Evolutionary conservation across 2,329 filamentous ascomycete genomes (phyloP).

Genomic region (Paraphaeosphaeria minitans): DNA sequence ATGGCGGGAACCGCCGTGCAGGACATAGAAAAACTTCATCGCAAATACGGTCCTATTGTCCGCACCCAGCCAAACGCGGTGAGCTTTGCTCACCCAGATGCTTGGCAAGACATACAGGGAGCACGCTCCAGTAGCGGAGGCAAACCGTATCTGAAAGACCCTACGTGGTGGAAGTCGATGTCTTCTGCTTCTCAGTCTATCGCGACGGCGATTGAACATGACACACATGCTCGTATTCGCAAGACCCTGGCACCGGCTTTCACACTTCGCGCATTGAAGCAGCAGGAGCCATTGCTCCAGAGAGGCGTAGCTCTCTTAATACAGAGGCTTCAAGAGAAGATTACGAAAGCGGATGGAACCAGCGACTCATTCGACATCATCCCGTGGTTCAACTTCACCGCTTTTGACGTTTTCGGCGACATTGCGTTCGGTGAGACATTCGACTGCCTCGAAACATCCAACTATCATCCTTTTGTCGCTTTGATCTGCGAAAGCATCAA

Average conservation of each 20-base stretch:
- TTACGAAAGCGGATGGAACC: not conserved
- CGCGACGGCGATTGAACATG: constrained; percentile 5
- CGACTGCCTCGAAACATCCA: constrained; percentile 24
- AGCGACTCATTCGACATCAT: constrained; percentile 3
- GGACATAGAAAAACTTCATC: constrained; percentile 8
- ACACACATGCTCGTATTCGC: constrained; percentile 9
- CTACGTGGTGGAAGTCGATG: constrained; percentile 8
- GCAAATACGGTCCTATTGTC: constrained; percentile 12
- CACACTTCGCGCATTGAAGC: constrained; percentile 8
- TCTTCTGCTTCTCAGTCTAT: not conserved
- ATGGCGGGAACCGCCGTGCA: constrained; percentile 8
- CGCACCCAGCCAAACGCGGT: constrained; percentile 16
- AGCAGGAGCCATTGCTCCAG: constrained; percentile 3
- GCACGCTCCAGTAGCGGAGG: not conserved
- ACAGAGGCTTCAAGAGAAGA: constrained; percentile 9
- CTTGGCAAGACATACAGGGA: constrained; percentile 17
- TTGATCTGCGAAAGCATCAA: constrained; percentile 12
- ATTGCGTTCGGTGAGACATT: constrained; percentile 32
- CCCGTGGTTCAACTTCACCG: constrained; percentile 17
- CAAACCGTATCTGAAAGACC: constrained; percentile 9
- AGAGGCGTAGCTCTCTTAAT: constrained; percentile 7
- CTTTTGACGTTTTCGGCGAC: constrained; percentile 28
- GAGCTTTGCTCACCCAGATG: constrained; percentile 13
- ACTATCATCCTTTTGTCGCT: constrained; percentile 21
- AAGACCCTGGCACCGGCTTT: constrained; percentile 9